Evolutionary conservation across 768 basidiomycete species (phyloP), one percentile per base, ranked within the genome.

Genomic region (Tulasnella sp.): DNA sequence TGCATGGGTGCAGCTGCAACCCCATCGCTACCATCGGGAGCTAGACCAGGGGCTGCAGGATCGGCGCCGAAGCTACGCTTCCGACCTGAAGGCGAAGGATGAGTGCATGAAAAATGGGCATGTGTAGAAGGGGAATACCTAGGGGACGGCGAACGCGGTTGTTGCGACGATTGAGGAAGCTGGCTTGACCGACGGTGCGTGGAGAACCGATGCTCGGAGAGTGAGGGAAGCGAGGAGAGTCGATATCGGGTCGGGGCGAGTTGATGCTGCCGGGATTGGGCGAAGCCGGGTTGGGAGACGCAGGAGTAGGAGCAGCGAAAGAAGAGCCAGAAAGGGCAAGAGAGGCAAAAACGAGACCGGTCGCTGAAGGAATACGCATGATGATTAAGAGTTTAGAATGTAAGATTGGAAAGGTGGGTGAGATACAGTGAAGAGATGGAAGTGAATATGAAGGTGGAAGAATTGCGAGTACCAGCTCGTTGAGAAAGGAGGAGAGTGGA

Each of bases 291-390:
- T 78, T 78, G 20, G 77, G 77, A 40, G 77, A 78, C 40, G 77
- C 28, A 78, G 77, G 77, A 41, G 77, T 78, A n/a, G 77, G 77
- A 69, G 54, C 77, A 28, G 77, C 54, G 34, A 78, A 34, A 40
- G 77, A 34, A 20, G 77, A 64, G 34, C 77, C 77, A 60, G 77
- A 78, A n/a, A 78, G 34, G 20, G 77, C 77, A 46, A 78, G 77
- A 41, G 77, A 50, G 42, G 48, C 77, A n/a, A 78, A 72, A 18
- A 78, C 77, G 77, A 78, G 54, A 64, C 77, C 77, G 34, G 77
- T 78, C 77, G 77, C 77, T 34, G 77, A 78, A 28, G 77, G 77
- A 40, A 78, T 60, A 60, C 64, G 54, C 77, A 78, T 78, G 20
- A 41, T 78, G 48, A 42, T 37, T 28, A 40, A 12, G 60, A 28